A percentile compares a stretch with the other conserved stretches of the same genome.
Evolutionary conservation across 257 asterid genomes (phyloP).

Genomic region (Leonotis leonurus): DNA sequence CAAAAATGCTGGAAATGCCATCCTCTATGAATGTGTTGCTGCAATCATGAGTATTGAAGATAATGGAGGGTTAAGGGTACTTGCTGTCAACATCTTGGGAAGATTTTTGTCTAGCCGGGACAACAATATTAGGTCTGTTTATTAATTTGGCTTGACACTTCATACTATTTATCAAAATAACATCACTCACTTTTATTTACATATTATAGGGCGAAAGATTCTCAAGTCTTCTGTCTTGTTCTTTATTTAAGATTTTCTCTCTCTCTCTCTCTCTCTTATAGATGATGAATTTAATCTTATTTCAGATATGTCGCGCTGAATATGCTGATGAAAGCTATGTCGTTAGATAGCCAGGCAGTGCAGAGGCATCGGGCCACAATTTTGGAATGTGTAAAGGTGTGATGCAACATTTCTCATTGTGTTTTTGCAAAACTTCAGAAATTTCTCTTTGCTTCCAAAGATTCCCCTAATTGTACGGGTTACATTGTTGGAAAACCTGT

Average conservation of each 20-base stretch:
- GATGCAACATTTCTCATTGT: not conserved
- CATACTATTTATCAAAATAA: not conserved
- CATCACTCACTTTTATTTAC: conserved; percentile 4
- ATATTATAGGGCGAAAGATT: conserved; percentile 7
- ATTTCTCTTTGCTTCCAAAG: conserved; percentile 1
- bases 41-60: conserved; percentile 86
- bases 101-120: conserved; percentile 92
- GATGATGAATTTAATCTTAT: conserved; percentile 22
- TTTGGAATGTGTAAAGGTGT: conserved; percentile 90
- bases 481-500: conserved; percentile 11
- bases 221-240: no score
- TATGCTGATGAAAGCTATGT: conserved; percentile 85
- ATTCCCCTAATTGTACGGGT: not conserved
- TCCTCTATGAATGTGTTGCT: conserved; percentile 87
- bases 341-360: conserved; percentile 88
- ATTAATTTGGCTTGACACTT: conserved; percentile 11
- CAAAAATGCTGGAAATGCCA: conserved; percentile 90
- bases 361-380: conserved; percentile 91
- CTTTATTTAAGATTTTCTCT: not conserved
- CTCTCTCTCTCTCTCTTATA: not conserved
- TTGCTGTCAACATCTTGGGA: conserved; percentile 88
- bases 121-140: conserved; percentile 76
- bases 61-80: conserved; percentile 84
- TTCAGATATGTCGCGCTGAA: conserved; percentile 92
- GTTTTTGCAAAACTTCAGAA: not conserved